Evolutionary conservation across 1,139 yeast species (phyloP), one percentile per base, ranked within the genome.

Genomic region (Saccharomyces hybrid): DNA sequence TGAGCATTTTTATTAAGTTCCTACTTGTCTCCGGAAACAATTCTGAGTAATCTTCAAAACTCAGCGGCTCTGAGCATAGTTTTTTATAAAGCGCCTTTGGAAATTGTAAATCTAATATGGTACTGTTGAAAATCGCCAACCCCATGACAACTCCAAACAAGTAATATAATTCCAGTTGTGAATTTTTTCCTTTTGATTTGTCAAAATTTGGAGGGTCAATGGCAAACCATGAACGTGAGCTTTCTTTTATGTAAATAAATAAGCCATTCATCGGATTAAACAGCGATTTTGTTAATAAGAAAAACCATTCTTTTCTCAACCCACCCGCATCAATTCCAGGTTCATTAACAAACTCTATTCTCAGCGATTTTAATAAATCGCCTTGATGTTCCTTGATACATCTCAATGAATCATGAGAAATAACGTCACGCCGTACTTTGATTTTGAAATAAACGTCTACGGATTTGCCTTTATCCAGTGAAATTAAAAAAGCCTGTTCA

Each of bases 321-420:
- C 99, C 99, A 1, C 98, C 99, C 0, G 90, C 97, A 73, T 93
- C 99, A 25, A 91, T 78, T 0, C 98, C 98, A 0, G 93, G 95
- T 64, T 93, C 98, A 53, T 84, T 84, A 3, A 85, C 70, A 68
- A 93, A 93, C 62, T 87, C 91, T 11, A 93, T 85, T 59, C 82
- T 77, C 29, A 91, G 71, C 2, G 89, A 80, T 66, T 90, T 91
- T 64, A 85, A 84, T 57, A 91, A 74, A 62, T 88, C 89, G 13
- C 71, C 70, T 48, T 79, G 81, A 49, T 65, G 67, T 9, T 71
- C 65, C 54, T 81, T 80, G 42, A 91, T 82, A 55, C 82, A 76
- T n/a, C 76, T 73, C 38, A 93, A 71, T 0, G 97, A 88, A 68
- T 93, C 99, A 51, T 78, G 80, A 0, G 89, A 79, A 4, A 93